A percentile compares a stretch with the other conserved stretches of the same genome.
Conservation (phyloP, 2,329 filamentous ascomycete genomes). For the Pyricularia sp. region DNA sequence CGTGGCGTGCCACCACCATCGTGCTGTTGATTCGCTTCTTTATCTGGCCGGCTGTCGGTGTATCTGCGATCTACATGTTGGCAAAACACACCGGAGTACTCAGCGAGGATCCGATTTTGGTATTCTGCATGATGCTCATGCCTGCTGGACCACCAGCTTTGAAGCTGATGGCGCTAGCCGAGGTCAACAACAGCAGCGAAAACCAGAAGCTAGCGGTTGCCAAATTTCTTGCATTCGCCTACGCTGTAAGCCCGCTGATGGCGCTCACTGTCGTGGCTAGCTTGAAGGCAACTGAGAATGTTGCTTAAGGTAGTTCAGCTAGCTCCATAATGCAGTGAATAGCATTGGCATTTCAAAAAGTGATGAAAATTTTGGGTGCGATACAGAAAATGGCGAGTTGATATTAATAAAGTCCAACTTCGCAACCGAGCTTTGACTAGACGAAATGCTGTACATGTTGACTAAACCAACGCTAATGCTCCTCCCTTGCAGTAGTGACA, state of each 20-base stretch:
- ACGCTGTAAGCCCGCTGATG: constrained; percentile 8
- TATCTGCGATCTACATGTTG: constrained; percentile 35
- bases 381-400: not conserved
- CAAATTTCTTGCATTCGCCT: constrained; percentile 25
- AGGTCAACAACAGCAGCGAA: constrained; percentile 29
- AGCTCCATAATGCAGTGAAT: not conserved
- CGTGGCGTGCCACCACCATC: constrained; percentile 37
- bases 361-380: not conserved
- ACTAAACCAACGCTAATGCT: not conserved
- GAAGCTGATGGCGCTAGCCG: constrained; percentile 35
- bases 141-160: constrained; percentile 35
- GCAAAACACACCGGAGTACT: constrained; percentile 42
- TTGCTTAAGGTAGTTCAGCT: not conserved
- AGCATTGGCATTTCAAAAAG: not conserved
- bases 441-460: not conserved
- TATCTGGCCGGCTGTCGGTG: constrained; percentile 41
- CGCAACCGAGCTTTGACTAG: not conserved
- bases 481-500: not conserved
- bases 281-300: constrained; percentile 16
- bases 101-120: constrained; percentile 51
- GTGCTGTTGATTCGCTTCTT: constrained; percentile 49
- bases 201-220: constrained; percentile 31
- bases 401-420: not conserved
- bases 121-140: constrained; percentile 48
- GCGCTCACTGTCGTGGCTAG: constrained; percentile 26